Base-by-base conservation (phyloP, 75 land plant genomes). In the Sequoia sempervirens region DNA sequence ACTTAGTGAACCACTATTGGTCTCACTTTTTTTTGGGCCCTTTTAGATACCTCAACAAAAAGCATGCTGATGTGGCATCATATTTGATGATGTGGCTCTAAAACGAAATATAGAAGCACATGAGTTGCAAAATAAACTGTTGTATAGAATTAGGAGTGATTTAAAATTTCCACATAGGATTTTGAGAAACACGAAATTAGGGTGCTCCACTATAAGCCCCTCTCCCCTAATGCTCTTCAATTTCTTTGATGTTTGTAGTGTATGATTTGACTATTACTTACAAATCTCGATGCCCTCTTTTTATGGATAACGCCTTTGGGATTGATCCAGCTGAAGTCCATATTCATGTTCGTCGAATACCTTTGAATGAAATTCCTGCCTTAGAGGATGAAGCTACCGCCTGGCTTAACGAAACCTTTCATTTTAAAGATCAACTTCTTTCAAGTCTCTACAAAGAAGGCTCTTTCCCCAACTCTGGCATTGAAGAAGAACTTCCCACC, bases 281-380 rank as follows among this genome's bases (percentile, higher is more conserved):
- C 91, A 94, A 92, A 88, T 45, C 93, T 80, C 89, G 90, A 8
- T 91, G 92, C 81, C 98, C 98, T 54, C 73, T 73, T 45, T 93
- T 97, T 76, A 82, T 91, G 83, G 93, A 97, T 82, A 95, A 94
- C 88, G 90, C 90, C 2, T 92, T 89, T 72, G 99, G 99, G 12
- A 92, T 90, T 54, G 98, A 95, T 86, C 99, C 99, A 74, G 87
- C 93, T 18, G 98, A 97, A 86, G 99, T 97, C 73, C 98, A 97
- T 70, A 94, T 97, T 38, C 95, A 97, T 83, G 82, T 94, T 54
- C 89, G 85, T 23, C 94, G 98, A 5, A 86, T 97, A 20, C 83
- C 84, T 10, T 50, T 92, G 2, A 8, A 58, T 32, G 88, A 89
- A 70, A 93, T 97, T 52, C 98, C 99, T 32, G 82, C 83, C 45